phyloP scores from a whole-genome alignment of 1,139 yeast species.

The Kodamaea fungicola region DNA sequence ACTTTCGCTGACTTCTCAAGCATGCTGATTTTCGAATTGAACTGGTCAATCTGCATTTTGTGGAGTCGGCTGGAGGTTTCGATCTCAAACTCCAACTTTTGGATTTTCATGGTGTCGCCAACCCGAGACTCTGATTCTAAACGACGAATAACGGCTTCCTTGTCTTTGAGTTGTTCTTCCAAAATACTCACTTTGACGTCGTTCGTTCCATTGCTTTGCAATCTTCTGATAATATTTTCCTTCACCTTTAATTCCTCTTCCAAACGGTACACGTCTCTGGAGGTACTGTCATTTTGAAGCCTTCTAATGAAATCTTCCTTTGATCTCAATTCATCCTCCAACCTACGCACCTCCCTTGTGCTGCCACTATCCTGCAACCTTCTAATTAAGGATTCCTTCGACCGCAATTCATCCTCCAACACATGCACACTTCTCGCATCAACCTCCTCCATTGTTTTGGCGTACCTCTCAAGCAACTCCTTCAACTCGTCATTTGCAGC shows the following conservation, averaged over 20 bases:
- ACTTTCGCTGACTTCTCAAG: not conserved
- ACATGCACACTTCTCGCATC: conserved; percentile 1
- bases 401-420: conserved; percentile 1
- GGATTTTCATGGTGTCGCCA: conserved; percentile 30
- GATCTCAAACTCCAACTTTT: conserved; percentile 32
- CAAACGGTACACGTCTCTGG: not conserved
- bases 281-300: not conserved
- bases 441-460: conserved; percentile 9
- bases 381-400: not conserved
- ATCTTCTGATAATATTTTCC: not conserved
- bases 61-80: conserved; percentile 30
- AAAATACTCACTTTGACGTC: not conserved
- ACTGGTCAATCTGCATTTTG: conserved; percentile 12
- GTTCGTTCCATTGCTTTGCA: not conserved
- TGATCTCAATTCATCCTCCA: not conserved
- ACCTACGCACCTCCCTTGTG: not conserved
- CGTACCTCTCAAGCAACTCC: conserved; percentile 10
- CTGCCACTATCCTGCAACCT: not conserved
- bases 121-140: conserved; percentile 9
- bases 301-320: not conserved
- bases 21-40: not conserved
- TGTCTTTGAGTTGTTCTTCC: not conserved
- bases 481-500: conserved; percentile 13
- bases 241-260: not conserved
- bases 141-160: not conserved